phyloP scores from a whole-genome alignment of 352 stramenopile species.

The Phytophthora sansomeana region DNA sequence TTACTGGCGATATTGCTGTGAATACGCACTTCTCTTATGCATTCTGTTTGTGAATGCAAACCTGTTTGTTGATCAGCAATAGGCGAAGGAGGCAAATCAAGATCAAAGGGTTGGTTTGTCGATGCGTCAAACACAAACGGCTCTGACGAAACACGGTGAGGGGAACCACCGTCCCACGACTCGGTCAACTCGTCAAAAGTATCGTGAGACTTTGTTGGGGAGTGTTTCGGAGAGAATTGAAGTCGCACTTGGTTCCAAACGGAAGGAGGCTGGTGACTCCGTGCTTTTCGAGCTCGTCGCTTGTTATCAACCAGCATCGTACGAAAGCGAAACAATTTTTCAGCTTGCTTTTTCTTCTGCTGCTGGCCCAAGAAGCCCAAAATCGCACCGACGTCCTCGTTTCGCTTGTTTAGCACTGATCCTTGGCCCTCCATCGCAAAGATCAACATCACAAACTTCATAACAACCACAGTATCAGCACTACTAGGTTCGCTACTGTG shows the following conservation, averaged over 20 bases:
- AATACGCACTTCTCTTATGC: not conserved
- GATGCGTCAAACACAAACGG: slow-evolving; percentile 33
- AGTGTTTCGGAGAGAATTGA: slow-evolving; percentile 25
- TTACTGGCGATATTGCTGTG: not conserved
- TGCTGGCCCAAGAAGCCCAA: slow-evolving; percentile 58
- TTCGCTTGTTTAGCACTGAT: slow-evolving; percentile 65
- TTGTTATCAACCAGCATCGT: slow-evolving; percentile 47
- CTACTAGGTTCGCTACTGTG: not conserved
- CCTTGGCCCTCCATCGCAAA: slow-evolving; percentile 82
- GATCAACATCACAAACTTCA: slow-evolving; percentile 80
- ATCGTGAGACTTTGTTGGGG: slow-evolving; percentile 18
- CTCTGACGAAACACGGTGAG: slow-evolving; percentile 10
- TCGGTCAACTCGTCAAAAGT: slow-evolving; percentile 45
- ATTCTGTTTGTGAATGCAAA: slow-evolving; percentile 2
- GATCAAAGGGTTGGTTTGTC: slow-evolving; percentile 28
- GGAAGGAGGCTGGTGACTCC: slow-evolving; percentile 2
- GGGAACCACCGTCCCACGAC: slow-evolving; percentile 38
- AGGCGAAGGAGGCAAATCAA: slow-evolving; percentile 6
- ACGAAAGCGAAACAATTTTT: slow-evolving; percentile 59
- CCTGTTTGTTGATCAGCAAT: not conserved
- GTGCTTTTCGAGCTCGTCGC: slow-evolving; percentile 10
- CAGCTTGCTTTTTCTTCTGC: slow-evolving; percentile 40
- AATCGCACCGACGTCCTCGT: slow-evolving; percentile 61
- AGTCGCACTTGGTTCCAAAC: slow-evolving; percentile 40
- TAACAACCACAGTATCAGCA: slow-evolving; percentile 40